Evolutionary conservation across 257 asterid species (phyloP), one percentile per base, ranked within the genome.

Genomic region (Nicotiana knightiana): DNA sequence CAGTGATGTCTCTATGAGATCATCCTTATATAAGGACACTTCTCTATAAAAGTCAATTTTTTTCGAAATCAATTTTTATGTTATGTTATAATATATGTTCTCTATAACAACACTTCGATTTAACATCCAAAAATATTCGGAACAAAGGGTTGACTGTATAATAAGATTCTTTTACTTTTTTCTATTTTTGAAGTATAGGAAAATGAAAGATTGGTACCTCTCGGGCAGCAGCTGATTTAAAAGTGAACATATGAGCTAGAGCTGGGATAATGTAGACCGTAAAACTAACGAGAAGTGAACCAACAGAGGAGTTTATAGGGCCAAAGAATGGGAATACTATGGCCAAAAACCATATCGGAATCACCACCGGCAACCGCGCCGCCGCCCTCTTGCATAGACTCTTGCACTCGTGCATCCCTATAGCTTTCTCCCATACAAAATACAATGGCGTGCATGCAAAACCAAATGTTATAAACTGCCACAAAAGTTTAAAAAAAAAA

Each of bases 281-380:
- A 87, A 95, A 93, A 87, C 98, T 95, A 13, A 95, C 99, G 0
- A 95, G 94, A 61, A 95, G 97, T 0, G 99, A 92, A 9, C 99
- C 99, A 0, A 95, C 97, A 6, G 97, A 87, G 18, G 98, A 95
- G 86, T 95, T 95, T 75, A 95, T 95, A 15, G 98, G 99, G 17
- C 99, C 99, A 84, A 95, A 95, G 86, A 95, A 95, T 0, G 99
- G 98, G 90, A 95, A 95, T 64, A 95, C 75, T 39, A 93, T 93
- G 82, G 98, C 99, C 89, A 95, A 66, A 87, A 95, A 95, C 99
- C 99, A 95, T 58, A 95, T 93, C 2, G 99, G 98, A 43, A 95
- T 84, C 84, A 95, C 97, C 73, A 95, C 98, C 0, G 98, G 97
- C 86, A 94, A 79, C 79, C 97, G 87, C 0, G 97, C 96, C 0